Evolutionary conservation across 1,139 yeast genomes (phyloP).

Genomic region (Protomyces inouyei): DNA sequence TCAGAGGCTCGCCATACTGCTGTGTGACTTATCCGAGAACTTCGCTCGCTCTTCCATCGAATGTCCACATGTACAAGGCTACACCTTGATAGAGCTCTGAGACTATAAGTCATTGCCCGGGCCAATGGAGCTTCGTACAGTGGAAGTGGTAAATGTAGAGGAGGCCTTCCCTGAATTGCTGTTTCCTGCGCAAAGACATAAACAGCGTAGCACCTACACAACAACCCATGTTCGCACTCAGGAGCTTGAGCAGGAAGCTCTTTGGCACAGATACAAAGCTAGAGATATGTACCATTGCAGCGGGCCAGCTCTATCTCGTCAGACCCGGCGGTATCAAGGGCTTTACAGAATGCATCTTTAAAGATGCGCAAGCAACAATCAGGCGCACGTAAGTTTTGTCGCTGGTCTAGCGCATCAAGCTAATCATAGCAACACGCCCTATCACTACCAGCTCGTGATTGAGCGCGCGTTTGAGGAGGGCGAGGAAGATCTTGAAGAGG

Average conservation of each 20-base stretch:
- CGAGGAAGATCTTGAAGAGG: slow-evolving; percentile 50
- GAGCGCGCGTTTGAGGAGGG: slow-evolving; percentile 66
- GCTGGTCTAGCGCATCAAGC: slow-evolving; percentile 63
- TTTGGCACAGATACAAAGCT: slow-evolving; percentile 45
- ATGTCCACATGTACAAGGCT: too few species aligned
- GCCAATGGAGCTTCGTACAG: too few species aligned
- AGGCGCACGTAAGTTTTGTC: slow-evolving; percentile 41
- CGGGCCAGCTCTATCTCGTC: slow-evolving; percentile 71
- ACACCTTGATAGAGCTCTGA: too few species aligned
- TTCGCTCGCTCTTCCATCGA: too few species aligned
- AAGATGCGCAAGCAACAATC: slow-evolving; percentile 12
- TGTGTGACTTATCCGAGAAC: too few species aligned
- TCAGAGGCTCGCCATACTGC: too few species aligned
- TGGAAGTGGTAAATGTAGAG: too few species aligned
- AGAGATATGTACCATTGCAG: slow-evolving; percentile 66
- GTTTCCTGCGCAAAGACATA: too few species aligned
- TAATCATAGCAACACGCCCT: slow-evolving; percentile 62
- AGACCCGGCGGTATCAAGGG: slow-evolving; percentile 83
- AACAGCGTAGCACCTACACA: too few species aligned
- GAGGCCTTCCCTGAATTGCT: too few species aligned
- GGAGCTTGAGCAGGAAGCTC: slow-evolving; percentile 26
- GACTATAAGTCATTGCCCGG: too few species aligned
- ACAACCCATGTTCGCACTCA: slow-evolving; percentile 25
- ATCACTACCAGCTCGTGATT: slow-evolving; percentile 65
- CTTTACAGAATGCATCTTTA: slow-evolving; percentile 70